These are phyloP conservation scores for Stemphylium lycopersici DNA, from an alignment of 2,329 filamentous ascomycete genomes.

Conservation along the genomic window DNA sequence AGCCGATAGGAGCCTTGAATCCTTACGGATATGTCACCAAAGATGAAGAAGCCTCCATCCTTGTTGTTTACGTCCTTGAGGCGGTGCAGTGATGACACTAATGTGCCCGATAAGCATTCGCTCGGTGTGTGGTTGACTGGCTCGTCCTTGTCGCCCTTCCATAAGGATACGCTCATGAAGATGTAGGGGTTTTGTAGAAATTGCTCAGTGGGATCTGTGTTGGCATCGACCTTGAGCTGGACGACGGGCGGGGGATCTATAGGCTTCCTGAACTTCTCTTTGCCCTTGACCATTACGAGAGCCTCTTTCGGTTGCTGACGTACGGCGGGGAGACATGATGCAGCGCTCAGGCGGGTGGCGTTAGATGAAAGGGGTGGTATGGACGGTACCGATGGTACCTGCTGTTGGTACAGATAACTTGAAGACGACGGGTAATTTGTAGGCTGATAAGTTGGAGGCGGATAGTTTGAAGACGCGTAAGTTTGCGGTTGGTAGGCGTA, in stretches of 20 bases:
- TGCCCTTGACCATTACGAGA: conserved; percentile 68
- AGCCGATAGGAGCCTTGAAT: conserved; percentile 74
- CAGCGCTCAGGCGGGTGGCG: not conserved
- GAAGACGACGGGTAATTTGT: no score
- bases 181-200: conserved; percentile 70
- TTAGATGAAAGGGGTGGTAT: not conserved
- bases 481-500: not conserved
- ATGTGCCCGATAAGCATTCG: conserved; percentile 69
- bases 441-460: no score
- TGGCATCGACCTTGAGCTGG: conserved; percentile 65
- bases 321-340: conserved; percentile 42
- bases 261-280: conserved; percentile 85
- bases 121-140: conserved; percentile 48
- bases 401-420: not conserved
- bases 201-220: conserved; percentile 64
- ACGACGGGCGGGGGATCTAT: conserved; percentile 88
- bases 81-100: conserved; percentile 81
- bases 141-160: conserved; percentile 55
- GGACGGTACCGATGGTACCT: not conserved
- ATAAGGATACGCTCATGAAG: conserved; percentile 65
- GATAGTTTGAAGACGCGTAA: no score
- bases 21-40: conserved; percentile 82
- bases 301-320: conserved; percentile 72
- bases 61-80: conserved; percentile 78
- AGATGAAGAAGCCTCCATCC: conserved; percentile 89